Percentiles rank a stretch among this genome's conserved stretches.
Evolutionary conservation across 257 asterid species (phyloP).

Genomic region (Echium plantagineum): DNA sequence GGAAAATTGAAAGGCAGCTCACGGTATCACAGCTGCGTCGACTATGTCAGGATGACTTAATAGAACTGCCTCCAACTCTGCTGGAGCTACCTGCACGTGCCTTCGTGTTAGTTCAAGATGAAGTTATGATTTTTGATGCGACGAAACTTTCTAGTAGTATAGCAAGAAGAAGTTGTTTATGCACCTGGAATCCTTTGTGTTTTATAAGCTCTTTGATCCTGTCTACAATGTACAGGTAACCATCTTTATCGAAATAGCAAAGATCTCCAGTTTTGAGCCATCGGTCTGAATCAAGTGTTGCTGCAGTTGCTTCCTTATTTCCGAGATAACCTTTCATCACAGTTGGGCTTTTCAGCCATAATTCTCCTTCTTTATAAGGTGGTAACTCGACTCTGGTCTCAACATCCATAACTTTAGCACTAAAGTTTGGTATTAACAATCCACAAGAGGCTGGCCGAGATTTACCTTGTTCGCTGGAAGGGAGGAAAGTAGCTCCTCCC

Average conservation of each 20-base stretch:
- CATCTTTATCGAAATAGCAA: conserved; percentile 61
- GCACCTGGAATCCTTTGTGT: conserved; percentile 76
- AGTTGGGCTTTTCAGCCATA: conserved; percentile 59
- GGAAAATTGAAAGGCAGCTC: conserved; percentile 10
- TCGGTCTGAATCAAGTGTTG: conserved; percentile 47
- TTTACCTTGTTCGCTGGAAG: conserved; percentile 40
- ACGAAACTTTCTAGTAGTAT: not conserved
- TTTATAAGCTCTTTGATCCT: conserved; percentile 73
- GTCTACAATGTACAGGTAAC: conserved; percentile 58
- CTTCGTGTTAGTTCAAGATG: conserved; percentile 4
- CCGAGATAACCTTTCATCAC: conserved; percentile 69
- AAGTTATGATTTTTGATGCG: not conserved
- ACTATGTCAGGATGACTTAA: conserved; percentile 46
- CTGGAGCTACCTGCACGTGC: conserved; percentile 71
- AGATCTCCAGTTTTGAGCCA: conserved; percentile 78
- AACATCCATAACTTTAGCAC: conserved; percentile 56
- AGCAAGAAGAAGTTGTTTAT: not conserved
- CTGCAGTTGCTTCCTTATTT: conserved; percentile 53
- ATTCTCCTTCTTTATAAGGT: conserved; percentile 50
- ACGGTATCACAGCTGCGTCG: conserved; percentile 84
- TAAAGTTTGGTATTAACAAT: conserved; percentile 38
- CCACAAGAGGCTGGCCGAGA: conserved; percentile 55
- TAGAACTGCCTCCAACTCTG: conserved; percentile 73
- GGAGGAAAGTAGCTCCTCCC: conserved; percentile 59
- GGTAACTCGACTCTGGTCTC: conserved; percentile 43